Base-by-base conservation (phyloP, 75 land plant genomes). In the Pinus albicaulis region DNA sequence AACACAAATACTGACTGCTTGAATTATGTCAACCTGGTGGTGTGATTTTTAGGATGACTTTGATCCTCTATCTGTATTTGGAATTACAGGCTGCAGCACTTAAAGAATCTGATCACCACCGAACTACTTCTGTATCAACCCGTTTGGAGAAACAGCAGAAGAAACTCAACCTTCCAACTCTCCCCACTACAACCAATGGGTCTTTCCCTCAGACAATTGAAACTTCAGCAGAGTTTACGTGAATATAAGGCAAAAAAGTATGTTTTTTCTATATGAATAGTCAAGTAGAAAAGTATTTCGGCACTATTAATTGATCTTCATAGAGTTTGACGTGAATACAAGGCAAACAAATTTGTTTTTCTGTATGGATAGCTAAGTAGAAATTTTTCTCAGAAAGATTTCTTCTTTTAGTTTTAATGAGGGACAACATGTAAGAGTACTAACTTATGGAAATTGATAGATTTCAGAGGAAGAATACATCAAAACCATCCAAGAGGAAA, bases 121-220 rank as follows among this genome's bases (percentile, higher is more conserved):
- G 95, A 0, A 80, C 91, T 17, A 90, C 91, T 20, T 80, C 81
- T 83, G 95, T 93, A 5, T 80, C 81, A 62, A 75, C 75, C 31
- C 83, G 95, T 41, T 72, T 93, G 75, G 93, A 90, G 44, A 85
- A 89, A 28, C 95, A 92, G 72, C 92, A 90, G 78, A 92, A 92
- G 82, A 86, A 90, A 68, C 74, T 92, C 73, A 88, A 86, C 80
- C 60, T 60, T 13, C 26, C 26, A 60, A 60, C 3, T 60, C 63
- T 60, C 20, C 63, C 26, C 23, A 23, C 63, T 10, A 60, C 63
- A 6, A 60, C 63, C 11, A 60, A 23, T 60, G 63, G 63, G 25
- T 60, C 63, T 24, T 60, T 60, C 25, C 63, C 63, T 60, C 63
- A 60, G 7, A 60, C 13, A 60, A 12, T 60, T 60, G 63, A 60